Evolutionary conservation across 2,329 filamentous ascomycete species (phyloP), one percentile per base, ranked within the genome.

Genomic region (Xylaria sp.): DNA sequence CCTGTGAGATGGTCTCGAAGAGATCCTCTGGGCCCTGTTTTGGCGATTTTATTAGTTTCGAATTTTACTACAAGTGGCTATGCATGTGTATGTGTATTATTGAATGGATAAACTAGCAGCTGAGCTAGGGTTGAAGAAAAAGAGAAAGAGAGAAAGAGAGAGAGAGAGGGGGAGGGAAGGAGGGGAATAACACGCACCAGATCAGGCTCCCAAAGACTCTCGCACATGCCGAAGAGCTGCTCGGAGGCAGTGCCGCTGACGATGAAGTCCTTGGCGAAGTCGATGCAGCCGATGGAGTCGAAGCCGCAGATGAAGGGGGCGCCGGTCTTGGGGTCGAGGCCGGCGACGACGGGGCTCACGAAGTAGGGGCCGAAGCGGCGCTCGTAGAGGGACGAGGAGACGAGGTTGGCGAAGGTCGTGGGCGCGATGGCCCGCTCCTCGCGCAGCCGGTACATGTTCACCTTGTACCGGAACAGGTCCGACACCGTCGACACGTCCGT

Each of bases 181-280:
- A 13, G n/a, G 47, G 25, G n/a, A 20, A 53, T 57, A 20, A 29
- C 56, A 85, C 90, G 61, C 84, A 97, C 95, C 86, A 99, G 83
- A 88, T 97, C 92, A 61, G 96, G 94, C 85, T 99, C 96, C 94
- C 95, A 99, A 73, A 99, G 83, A 72, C 93, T 93, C 85, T 99
- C 96, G 80, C 96, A 99, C 81, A 96, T 99, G 85, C 96, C 96
- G 84, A 97, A 99, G 76, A 99, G 85, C 86, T 99, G 96, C 81
- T 99, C 95, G 75, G 92, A 95, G 59, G 96, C 96, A 29, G 96
- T 99, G 68, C 96, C 96, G 74, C 91, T 93, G 73, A 99, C 96
- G 79, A 99, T 98, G 81, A 99, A 99, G 84, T 99, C 96, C 86
- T 97, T 97, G 72, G 96, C 96, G 81, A 97, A 97, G 83, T 99